Conservation (phyloP, 768 basidiomycete genomes). For the Kwoniella newhampshirensis region DNA sequence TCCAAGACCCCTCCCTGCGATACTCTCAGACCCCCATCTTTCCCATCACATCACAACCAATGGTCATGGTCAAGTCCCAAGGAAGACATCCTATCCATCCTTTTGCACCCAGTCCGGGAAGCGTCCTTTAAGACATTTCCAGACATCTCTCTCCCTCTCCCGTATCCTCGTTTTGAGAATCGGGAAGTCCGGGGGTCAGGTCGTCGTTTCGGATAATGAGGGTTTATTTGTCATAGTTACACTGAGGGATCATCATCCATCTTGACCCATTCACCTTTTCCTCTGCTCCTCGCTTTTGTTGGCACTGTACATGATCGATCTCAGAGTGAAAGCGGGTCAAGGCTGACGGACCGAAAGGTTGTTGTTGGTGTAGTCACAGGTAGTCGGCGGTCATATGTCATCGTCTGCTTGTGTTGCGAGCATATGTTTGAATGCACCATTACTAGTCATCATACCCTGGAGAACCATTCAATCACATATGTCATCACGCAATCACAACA, state of each 20-base stretch:
- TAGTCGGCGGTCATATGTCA: too few species aligned
- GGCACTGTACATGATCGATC: neutral
- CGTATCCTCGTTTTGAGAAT: conserved; percentile 28
- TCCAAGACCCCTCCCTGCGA: too few species aligned
- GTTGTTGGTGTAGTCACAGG: too few species aligned
- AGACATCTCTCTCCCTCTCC: conserved; percentile 9
- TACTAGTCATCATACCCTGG: too few species aligned
- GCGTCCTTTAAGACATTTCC: neutral
- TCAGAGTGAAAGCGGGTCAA: too few species aligned
- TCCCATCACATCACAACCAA: too few species aligned
- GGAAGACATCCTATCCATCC: conserved; percentile 24
- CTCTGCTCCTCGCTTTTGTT: neutral
- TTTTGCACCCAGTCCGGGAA: conserved; percentile 25
- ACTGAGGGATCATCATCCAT: conserved; percentile 35
- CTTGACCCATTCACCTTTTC: neutral
- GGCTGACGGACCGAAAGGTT: too few species aligned
- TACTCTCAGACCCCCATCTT: too few species aligned
- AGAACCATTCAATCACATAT: too few species aligned
- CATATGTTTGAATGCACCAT: too few species aligned
- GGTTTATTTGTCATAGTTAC: conserved; percentile 49
- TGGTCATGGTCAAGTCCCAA: conserved; percentile 3
- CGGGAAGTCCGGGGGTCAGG: conserved; percentile 7
- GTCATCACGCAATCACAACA: too few species aligned
- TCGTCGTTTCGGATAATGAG: conserved; percentile 38
- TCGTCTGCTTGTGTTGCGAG: too few species aligned